phyloP scores from a whole-genome alignment of 2,329 filamentous ascomycete genomes.

The Ceratocystis harringtonii region DNA sequence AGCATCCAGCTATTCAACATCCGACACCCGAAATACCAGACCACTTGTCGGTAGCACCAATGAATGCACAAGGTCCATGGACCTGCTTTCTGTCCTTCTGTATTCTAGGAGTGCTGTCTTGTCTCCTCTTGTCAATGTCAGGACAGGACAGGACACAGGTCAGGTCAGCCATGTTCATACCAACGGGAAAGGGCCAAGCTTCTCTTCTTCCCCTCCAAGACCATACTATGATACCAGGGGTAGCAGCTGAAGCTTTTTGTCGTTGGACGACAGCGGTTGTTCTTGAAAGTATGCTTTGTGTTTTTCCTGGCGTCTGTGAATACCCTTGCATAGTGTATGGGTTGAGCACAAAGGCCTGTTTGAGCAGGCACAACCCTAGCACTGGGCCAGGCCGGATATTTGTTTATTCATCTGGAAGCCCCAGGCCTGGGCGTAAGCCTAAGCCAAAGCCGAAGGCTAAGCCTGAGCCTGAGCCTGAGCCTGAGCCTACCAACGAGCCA shows the following conservation, averaged over 20 bases:
- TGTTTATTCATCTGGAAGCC: not conserved
- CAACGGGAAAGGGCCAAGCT: too few relatives aligned
- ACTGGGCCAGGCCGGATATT: not conserved
- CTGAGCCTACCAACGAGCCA: too few relatives aligned
- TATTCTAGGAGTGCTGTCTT: not conserved
- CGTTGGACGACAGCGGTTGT: not conserved
- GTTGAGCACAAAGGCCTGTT: conserved; percentile 6
- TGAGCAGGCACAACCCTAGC: conserved; percentile 8
- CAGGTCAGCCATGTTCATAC: not conserved
- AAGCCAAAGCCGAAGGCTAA: too few relatives aligned
- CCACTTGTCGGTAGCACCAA: not conserved
- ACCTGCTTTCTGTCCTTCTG: not conserved
- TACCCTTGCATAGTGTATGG: conserved; percentile 3
- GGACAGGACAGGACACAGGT: not conserved
- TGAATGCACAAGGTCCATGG: not conserved
- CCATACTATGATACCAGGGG: not conserved
- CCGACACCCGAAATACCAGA: too few relatives aligned
- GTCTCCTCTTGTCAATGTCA: conserved; percentile 2
- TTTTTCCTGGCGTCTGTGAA: too few relatives aligned
- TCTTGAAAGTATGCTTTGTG: too few relatives aligned
- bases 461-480: too few relatives aligned
- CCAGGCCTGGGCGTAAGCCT: too few relatives aligned
- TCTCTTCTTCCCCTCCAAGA: too few relatives aligned
- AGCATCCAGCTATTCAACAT: too few relatives aligned
- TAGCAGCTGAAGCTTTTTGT: not conserved